These are phyloP conservation scores for Podochytrium sp. DNA, from an alignment of 192 early-diverging fungal genomes.

Conservation along the genomic window DNA sequence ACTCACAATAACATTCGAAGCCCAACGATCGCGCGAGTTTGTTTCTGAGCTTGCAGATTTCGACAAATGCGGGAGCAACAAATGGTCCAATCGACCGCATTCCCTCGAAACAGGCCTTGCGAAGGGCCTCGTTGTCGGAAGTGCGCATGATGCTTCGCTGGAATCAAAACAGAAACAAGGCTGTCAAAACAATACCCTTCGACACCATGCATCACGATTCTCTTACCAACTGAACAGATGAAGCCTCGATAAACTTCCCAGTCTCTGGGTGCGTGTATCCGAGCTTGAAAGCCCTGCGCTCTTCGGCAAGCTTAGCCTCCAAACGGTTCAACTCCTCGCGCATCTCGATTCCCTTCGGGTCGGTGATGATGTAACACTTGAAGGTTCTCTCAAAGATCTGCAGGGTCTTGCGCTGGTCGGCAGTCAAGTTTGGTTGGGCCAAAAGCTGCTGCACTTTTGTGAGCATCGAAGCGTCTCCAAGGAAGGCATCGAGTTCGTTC, in stretches of 20 bases:
- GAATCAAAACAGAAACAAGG: too few relatives aligned
- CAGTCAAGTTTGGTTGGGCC: conserved; percentile 10
- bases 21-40: conserved; percentile 37
- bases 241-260: conserved; percentile 30
- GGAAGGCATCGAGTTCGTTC: conserved; percentile 40
- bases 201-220: background rate
- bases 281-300: conserved; percentile 30
- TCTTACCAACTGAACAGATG: conserved; percentile 32
- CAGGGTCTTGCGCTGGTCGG: conserved; percentile 26
- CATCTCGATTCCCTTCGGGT: conserved; percentile 22
- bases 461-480: conserved; percentile 35
- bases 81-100: conserved; percentile 38
- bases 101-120: conserved; percentile 35
- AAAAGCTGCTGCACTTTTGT: conserved; percentile 35
- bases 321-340: conserved; percentile 33
- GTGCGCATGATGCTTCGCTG: conserved; percentile 37
- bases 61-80: conserved; percentile 36
- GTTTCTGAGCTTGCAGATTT: conserved; percentile 42
- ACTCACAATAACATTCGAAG: conserved; percentile 40
- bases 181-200: background rate
- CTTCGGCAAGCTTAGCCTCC: conserved; percentile 36
- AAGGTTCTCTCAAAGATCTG: conserved; percentile 39
- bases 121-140: conserved; percentile 22
- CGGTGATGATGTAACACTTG: conserved; percentile 42
- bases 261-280: conserved; percentile 28